Conservation (phyloP, 345 rosid species). For the Reutealis trisperma region DNA sequence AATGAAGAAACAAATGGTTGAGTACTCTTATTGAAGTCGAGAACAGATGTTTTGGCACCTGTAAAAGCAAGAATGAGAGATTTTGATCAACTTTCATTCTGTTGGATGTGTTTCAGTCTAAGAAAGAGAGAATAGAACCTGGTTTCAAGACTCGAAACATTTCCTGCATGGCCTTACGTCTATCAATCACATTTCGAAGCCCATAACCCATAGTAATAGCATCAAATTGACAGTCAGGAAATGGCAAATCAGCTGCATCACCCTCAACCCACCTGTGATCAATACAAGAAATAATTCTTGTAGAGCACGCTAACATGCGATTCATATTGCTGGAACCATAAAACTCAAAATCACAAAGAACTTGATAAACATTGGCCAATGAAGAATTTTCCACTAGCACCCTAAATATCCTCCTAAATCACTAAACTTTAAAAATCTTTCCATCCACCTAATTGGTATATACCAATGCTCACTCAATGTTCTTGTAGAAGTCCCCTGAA, state of each 20-base stretch:
- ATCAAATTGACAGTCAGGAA: constrained; percentile 64
- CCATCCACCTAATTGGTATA: constrained; percentile 17
- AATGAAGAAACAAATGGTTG: constrained; percentile 45
- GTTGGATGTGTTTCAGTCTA: background rate
- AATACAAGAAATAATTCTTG: background rate
- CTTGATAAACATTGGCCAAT: background rate
- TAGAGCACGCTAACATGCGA: background rate
- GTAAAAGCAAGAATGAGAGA: constrained; percentile 23
- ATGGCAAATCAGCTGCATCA: constrained; percentile 75
- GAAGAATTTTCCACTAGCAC: background rate
- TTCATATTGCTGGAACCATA: background rate
- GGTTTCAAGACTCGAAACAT: constrained; percentile 74
- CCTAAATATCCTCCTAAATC: background rate
- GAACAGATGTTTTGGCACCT: constrained; percentile 73
- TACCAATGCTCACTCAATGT: constrained; percentile 92
- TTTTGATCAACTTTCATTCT: background rate
- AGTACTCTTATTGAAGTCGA: constrained; percentile 79
- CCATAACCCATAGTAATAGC: constrained; percentile 92
- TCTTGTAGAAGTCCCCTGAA: constrained; percentile 57
- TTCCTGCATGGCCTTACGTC: constrained; percentile 58
- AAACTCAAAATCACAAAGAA: background rate
- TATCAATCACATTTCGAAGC: constrained; percentile 72
- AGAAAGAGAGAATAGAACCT: constrained; percentile 43
- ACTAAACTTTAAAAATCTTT: background rate
- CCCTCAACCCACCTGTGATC: constrained; percentile 75